Percentiles rank a stretch among this genome's conserved stretches.
phyloP scores from a whole-genome alignment of 495 filamentous ascomycete genomes.

The Hapsidospora chrysogenum region DNA sequence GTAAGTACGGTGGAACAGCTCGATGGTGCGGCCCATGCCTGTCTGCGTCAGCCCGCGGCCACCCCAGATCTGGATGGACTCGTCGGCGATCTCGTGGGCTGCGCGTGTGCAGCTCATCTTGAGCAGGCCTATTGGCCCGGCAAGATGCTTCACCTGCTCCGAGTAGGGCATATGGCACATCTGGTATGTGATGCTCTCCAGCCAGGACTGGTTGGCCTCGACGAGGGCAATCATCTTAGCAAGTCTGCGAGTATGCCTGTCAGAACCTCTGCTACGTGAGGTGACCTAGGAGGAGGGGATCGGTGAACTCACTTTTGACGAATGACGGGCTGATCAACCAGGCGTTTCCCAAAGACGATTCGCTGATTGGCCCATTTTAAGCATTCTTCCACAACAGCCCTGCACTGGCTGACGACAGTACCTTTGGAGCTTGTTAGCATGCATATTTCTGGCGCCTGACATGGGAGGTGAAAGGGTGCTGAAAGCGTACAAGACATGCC shows the following conservation, averaged over 20 bases:
- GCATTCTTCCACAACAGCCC: conserved; percentile 65
- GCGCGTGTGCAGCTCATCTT: conserved; percentile 64
- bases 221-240: conserved; percentile 76
- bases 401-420: conserved; percentile 39
- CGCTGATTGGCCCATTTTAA: conserved; percentile 84
- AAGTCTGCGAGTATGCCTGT: no score
- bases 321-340: conserved; percentile 76
- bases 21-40: conserved; percentile 68
- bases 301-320: conserved; percentile 41
- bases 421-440: conserved; percentile 10
- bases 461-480: neutral
- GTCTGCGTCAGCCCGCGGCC: conserved; percentile 65
- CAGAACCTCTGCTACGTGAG: no score
- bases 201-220: conserved; percentile 73
- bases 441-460: conserved; percentile 1
- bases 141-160: conserved; percentile 57
- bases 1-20: conserved; percentile 70
- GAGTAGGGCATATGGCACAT: conserved; percentile 77
- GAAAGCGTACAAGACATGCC: conserved; percentile 50
- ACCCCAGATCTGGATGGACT: conserved; percentile 75
- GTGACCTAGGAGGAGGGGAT: no score
- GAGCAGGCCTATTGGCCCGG: conserved; percentile 68
- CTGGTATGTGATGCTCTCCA: conserved; percentile 68
- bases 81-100: conserved; percentile 68
- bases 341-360: conserved; percentile 66